Evolutionary conservation across 129 eudicot species (phyloP).

Genomic region (Ambrosia artemisiifolia): DNA sequence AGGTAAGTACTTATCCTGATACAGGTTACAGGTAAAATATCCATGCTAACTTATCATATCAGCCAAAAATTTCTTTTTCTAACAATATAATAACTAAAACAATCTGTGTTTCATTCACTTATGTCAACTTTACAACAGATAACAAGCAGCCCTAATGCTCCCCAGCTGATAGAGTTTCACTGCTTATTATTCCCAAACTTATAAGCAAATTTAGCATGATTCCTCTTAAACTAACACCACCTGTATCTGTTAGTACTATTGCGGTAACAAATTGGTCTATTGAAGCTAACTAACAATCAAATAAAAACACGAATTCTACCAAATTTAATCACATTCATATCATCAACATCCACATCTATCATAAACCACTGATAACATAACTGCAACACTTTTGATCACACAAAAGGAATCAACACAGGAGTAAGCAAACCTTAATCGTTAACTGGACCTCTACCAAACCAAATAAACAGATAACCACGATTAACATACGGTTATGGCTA

Average conservation of each 20-base stretch:
- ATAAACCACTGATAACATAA: not conserved
- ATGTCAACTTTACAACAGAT: not conserved
- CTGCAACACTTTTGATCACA: conserved; percentile 9
- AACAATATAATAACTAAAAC: not conserved
- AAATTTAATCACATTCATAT: not conserved
- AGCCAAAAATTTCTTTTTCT: not conserved
- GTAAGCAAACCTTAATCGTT: no score
- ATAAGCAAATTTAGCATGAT: not conserved
- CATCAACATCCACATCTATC: not conserved
- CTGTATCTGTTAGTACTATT: not conserved
- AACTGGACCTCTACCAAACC: no score
- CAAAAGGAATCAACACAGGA: not conserved
- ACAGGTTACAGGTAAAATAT: no score
- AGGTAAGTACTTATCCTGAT: no score
- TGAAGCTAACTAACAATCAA: not conserved
- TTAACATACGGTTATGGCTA: no score
- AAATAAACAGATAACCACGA: no score
- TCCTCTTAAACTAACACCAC: not conserved
- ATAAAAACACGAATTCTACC: not conserved
- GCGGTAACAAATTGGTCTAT: not conserved
- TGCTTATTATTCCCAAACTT: not conserved
- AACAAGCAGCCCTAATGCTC: conserved; percentile 8
- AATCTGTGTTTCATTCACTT: not conserved
- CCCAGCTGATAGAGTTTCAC: not conserved
- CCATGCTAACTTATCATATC: no score